Evolutionary conservation across 257 asterid species (phyloP).

Genomic region (Schizonepeta tenuifolia): DNA sequence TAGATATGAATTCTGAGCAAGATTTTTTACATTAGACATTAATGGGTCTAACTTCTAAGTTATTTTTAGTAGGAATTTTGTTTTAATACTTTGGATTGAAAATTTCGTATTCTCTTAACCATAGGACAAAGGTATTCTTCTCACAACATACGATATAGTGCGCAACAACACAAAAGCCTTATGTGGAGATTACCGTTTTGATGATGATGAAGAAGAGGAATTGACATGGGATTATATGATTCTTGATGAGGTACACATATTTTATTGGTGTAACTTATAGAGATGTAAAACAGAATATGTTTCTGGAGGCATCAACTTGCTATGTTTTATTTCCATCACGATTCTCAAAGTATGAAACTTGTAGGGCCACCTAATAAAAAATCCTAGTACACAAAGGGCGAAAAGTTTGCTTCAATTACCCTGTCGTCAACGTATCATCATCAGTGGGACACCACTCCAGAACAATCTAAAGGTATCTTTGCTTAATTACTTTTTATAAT

Average conservation of each 20-base stretch:
- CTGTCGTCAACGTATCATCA: slow-evolving; percentile 79
- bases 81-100: slow-evolving; percentile 5
- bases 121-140: slow-evolving; percentile 86
- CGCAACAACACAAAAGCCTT: slow-evolving; percentile 70
- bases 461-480: slow-evolving; percentile 84
- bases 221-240: slow-evolving; percentile 85
- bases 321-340: not conserved
- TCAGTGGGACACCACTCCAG: slow-evolving; percentile 98
- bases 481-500: slow-evolving; percentile 2
- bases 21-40: slow-evolving; percentile 3
- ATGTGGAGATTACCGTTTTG: slow-evolving; percentile 56
- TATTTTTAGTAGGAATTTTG: not conserved
- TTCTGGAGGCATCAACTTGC: slow-evolving; percentile 5
- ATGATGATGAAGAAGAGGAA: slow-evolving; percentile 63
- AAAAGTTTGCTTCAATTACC: slow-evolving; percentile 93
- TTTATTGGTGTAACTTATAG: slow-evolving; percentile 3
- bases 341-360: slow-evolving; percentile 21
- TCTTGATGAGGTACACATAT: slow-evolving; percentile 78
- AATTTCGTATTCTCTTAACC: slow-evolving; percentile 27
- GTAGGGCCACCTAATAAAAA: slow-evolving; percentile 97
- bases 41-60: not conserved
- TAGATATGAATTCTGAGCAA: slow-evolving; percentile 12
- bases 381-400: slow-evolving; percentile 98
- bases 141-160: slow-evolving; percentile 93
- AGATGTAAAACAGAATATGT: slow-evolving; percentile 10